Percentiles rank a stretch among this genome's conserved stretches.
Conservation (phyloP, 169 alveolate genomes). For the Cryptosporidium meleagridis region DNA sequence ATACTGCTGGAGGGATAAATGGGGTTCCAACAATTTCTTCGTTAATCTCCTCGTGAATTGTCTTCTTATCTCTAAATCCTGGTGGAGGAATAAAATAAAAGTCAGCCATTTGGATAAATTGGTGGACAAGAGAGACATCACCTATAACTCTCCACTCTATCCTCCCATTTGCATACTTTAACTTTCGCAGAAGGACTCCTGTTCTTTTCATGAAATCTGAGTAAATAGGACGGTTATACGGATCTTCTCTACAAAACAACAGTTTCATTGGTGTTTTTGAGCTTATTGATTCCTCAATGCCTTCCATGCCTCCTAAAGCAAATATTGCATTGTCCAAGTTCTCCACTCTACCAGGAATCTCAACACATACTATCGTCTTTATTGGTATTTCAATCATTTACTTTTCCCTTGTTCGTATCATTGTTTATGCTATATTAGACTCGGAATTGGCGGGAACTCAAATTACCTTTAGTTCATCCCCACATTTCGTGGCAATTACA, state of each 20-base stretch:
- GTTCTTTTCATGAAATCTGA: conserved; percentile 68
- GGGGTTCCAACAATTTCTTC: conserved; percentile 30
- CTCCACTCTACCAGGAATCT: conserved; percentile 57
- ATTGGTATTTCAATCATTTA: conserved; percentile 20
- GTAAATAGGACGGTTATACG: conserved; percentile 36
- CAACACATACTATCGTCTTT: conserved; percentile 27
- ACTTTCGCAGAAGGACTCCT: conserved; percentile 18
- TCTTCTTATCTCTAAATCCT: conserved; percentile 48
- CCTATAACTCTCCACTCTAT: conserved; percentile 45
- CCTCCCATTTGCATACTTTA: conserved; percentile 26
- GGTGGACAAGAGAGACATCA: conserved; percentile 19
- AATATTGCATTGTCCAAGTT: conserved; percentile 59
- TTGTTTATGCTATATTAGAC: neutral
- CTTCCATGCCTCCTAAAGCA: conserved; percentile 57
- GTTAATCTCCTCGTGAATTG: conserved; percentile 50
- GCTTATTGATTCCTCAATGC: conserved; percentile 20
- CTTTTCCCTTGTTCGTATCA: neutral
- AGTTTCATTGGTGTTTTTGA: conserved; percentile 17
- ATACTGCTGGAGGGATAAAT: conserved; percentile 67
- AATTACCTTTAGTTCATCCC: neutral
- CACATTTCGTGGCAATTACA: neutral
- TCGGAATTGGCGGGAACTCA: neutral
- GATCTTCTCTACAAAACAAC: conserved; percentile 60
- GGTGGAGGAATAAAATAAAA: conserved; percentile 65
- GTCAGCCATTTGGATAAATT: conserved; percentile 66